phyloP scores from a whole-genome alignment of 2,329 filamentous ascomycete genomes.

The Fusarium mundagurra region DNA sequence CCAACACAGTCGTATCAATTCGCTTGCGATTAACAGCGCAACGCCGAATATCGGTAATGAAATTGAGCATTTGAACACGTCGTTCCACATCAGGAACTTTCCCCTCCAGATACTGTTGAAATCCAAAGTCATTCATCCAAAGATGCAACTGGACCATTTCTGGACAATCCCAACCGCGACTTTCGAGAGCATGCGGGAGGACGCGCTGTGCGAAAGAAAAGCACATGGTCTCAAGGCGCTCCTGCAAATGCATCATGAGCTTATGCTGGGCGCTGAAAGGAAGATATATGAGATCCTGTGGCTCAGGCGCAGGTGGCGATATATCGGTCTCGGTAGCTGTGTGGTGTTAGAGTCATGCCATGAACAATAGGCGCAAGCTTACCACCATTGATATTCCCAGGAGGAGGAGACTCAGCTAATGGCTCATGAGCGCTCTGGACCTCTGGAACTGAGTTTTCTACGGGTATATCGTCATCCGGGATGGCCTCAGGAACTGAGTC shows the following conservation, averaged over 20 bases:
- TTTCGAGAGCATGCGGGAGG: neutral
- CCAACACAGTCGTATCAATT: fast-evolving
- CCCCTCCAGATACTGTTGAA: fast-evolving
- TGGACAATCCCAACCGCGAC: neutral
- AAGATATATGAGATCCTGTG: neutral
- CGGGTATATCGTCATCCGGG: too few relatives aligned
- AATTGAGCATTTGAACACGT: fast-evolving
- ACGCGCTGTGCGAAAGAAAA: neutral
- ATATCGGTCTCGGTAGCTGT: neutral
- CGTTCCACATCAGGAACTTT: fast-evolving
- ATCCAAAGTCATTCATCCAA: fast-evolving
- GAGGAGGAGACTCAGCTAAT: fast-evolving
- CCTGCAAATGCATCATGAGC: neutral
- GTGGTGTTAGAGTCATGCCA: fast-evolving
- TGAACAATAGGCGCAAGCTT: fast-evolving
- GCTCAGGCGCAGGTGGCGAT: fast-evolving
- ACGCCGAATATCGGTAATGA: neutral
- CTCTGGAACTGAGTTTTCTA: neutral
- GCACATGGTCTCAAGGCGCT: neutral
- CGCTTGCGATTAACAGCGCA: neutral
- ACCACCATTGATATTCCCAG: neutral
- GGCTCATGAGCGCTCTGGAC: too few relatives aligned
- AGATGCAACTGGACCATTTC: neutral
- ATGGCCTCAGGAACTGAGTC: neutral
- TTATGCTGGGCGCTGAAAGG: neutral